Percentiles rank a stretch among this genome's conserved stretches.
These are phyloP conservation scores for Globisporangium parvum DNA, from an alignment of 352 stramenopile species.

Conservation along the genomic window DNA sequence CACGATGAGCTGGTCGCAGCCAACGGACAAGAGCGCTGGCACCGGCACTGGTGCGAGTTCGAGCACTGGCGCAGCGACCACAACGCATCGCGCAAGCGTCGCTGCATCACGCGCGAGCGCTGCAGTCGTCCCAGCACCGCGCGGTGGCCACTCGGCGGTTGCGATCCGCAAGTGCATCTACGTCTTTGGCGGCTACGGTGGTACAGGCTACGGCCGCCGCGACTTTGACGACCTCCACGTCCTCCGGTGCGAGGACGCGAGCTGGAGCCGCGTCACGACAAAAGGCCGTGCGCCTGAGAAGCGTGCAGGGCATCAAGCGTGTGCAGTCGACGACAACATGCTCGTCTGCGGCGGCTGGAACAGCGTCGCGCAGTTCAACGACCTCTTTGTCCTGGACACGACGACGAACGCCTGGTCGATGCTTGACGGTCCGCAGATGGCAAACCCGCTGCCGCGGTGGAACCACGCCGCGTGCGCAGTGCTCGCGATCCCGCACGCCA, in stretches of 20 bases:
- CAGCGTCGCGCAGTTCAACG: constrained; percentile 92
- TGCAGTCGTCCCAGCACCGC: constrained; percentile 55
- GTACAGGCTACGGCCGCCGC: constrained; percentile 83
- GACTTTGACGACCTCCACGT: constrained; percentile 94
- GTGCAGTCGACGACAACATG: constrained; percentile 86
- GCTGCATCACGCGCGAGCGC: constrained; percentile 15
- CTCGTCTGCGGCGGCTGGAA: constrained; percentile 96
- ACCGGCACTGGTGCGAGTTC: constrained; percentile 12
- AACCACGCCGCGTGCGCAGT: constrained; percentile 92
- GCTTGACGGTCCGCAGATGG: constrained; percentile 73
- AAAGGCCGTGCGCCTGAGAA: constrained; percentile 87
- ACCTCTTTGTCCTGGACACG: constrained; percentile 92
- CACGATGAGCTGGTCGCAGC: constrained; percentile 89
- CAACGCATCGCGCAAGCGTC: constrained; percentile 14
- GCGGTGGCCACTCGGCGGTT: constrained; percentile 87
- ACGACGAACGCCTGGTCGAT: constrained; percentile 78
- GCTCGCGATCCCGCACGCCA: constrained; percentile 92
- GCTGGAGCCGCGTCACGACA: constrained; percentile 73
- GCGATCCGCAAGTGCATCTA: constrained; percentile 82
- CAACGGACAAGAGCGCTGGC: constrained; percentile 35
- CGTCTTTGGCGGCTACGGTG: constrained; percentile 95
- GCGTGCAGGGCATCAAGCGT: constrained; percentile 90
- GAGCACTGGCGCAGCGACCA: constrained; percentile 46
- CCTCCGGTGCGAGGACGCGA: constrained; percentile 87
- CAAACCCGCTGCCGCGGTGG: constrained; percentile 85